Evolutionary conservation across 371 early-diverging fungal species (phyloP).

Genomic region (Nematocida sp.): DNA sequence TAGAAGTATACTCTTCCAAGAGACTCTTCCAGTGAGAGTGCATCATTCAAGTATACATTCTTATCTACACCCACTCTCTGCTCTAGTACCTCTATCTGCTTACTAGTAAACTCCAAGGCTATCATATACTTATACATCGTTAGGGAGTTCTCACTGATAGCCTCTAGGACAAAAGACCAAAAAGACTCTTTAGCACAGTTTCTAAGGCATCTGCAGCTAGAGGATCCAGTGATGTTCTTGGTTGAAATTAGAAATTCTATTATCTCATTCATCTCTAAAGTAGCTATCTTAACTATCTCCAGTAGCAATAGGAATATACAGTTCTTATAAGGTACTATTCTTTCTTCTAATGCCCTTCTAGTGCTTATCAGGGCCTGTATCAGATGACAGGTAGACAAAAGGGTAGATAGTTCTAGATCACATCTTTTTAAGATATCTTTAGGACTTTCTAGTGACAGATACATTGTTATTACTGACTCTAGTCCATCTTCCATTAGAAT

Average conservation of each 20-base stretch:
- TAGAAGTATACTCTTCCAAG: neutral
- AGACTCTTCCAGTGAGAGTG: neutral
- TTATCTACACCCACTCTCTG: neutral
- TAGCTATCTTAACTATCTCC: neutral
- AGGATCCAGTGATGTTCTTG: conserved; percentile 5
- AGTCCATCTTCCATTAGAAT: neutral
- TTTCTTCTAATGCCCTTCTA: conserved; percentile 36
- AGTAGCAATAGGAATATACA: conserved; percentile 23
- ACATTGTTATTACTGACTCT: conserved; percentile 4
- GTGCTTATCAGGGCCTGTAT: conserved; percentile 21
- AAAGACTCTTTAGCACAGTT: conserved; percentile 20
- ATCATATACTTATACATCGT: conserved; percentile 33
- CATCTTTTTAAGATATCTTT: neutral
- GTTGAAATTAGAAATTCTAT: conserved; percentile 24
- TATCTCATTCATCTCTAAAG: conserved; percentile 10
- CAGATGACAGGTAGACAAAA: neutral
- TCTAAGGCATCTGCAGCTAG: neutral
- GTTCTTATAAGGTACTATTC: conserved; percentile 14
- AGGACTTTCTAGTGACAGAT: neutral
- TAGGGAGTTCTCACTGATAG: neutral
- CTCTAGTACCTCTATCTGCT: conserved; percentile 6
- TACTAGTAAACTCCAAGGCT: conserved; percentile 7
- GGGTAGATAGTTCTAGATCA: neutral
- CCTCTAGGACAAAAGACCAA: neutral
- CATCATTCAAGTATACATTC: conserved; percentile 3